Percentiles rank a stretch among this genome's conserved stretches.
These are phyloP conservation scores for Bothriochloa decipiens DNA, from an alignment of 176 grass and related monocot genomes.

Conservation along the genomic window DNA sequence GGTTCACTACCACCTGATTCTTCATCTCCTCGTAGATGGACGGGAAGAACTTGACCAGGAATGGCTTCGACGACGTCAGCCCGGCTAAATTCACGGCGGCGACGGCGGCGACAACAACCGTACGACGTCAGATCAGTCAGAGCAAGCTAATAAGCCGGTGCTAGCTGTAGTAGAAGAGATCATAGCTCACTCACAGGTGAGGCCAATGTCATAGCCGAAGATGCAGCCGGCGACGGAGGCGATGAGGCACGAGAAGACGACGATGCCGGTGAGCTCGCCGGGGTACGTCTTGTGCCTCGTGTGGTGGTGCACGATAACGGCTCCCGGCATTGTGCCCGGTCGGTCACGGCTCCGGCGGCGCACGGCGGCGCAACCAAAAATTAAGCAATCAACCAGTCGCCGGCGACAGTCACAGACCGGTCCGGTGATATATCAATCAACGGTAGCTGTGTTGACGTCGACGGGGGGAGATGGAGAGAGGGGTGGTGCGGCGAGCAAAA, in stretches of 20 bases:
- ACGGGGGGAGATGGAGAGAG: neutral
- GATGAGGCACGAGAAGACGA: slow-evolving; percentile 56
- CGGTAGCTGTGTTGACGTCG: neutral
- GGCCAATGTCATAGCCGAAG: slow-evolving; percentile 64
- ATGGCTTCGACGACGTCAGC: slow-evolving; percentile 51
- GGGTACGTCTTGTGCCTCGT: slow-evolving; percentile 59
- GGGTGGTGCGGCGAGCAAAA: neutral
- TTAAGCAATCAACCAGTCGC: neutral
- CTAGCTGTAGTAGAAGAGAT: neutral
- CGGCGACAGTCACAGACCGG: neutral
- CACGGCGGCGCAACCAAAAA: neutral
- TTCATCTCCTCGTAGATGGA: slow-evolving; percentile 46
- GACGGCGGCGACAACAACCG: neutral
- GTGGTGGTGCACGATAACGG: slow-evolving; percentile 61
- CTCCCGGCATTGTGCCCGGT: slow-evolving; percentile 47
- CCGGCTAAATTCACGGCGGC: slow-evolving; percentile 28
- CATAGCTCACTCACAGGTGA: slow-evolving; percentile 30
- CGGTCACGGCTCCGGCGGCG: neutral
- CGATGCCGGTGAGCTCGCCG: slow-evolving; percentile 51
- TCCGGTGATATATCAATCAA: neutral
- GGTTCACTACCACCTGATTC: slow-evolving; percentile 52
- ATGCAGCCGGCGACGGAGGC: slow-evolving; percentile 59
- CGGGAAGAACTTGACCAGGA: slow-evolving; percentile 59
- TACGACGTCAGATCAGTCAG: neutral
- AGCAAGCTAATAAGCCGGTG: neutral